Evolutionary conservation across 2,329 filamentous ascomycete species (phyloP), one percentile per base, ranked within the genome.

Genomic region (Pseudogymnoascus sp.): DNA sequence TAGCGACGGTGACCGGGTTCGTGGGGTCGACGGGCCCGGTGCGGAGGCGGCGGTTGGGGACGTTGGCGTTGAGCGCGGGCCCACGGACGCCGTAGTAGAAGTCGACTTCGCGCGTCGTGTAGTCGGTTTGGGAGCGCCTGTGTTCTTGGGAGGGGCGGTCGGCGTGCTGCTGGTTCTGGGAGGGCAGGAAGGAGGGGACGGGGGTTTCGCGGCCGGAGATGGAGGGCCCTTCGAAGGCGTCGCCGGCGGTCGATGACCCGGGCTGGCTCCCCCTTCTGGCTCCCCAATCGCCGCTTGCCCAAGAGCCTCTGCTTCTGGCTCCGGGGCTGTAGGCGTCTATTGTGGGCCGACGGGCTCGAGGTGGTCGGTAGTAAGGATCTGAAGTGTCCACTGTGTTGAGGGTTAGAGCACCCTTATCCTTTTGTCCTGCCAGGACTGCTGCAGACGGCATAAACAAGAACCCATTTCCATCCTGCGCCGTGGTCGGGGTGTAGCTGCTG

Each of bases 11-110:
- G 19, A 96, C 90, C 0, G 93, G 91, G 0, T 93, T 91, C 38
- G 93, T 96, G 0, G 95, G 95, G 77, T 99, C 93, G 7, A 93
- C 92, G 2, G 95, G 95, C 0, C 95, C 95, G 4, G 95, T 99
- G 70, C 95, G 93, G 60, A 97, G 80, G 72, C 90, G 93, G 60
- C 95, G 84, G 19, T 90, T 91, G 0, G 89, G 89, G 2, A 86
- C 86, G 65, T 91, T 90, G 1, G 91, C 89, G 69, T 88, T 93
- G 11, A 97, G 78, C 1, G 93, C 91, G 19, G 92, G 91, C 0
- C 95, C 95, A 35, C 95, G 86, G 17, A 96, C 89, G 9, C 92
- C 90, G 71, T 99, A 97, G 76, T 97, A 97, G 71, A 96, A 96
- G 74, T 99, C 95, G 0, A 96, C 91, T 75, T 99, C 95, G 63